Percentiles rank a stretch among this genome's conserved stretches.
Evolutionary conservation across 1,139 yeast species (phyloP).

Genomic region (Saccharomyces hybrid): DNA sequence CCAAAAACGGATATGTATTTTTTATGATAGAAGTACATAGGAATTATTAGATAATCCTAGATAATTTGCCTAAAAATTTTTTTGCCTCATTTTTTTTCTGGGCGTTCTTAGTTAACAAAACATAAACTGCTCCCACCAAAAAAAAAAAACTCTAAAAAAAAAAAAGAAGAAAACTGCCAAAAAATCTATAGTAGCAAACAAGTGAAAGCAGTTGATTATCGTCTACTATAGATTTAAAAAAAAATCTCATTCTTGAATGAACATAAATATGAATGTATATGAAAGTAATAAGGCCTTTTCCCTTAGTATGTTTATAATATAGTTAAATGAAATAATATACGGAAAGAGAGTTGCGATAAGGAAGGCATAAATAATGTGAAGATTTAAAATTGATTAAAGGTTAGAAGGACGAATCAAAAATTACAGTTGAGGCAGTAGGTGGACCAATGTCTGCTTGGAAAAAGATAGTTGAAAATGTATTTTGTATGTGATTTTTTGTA

Average conservation of each 20-base stretch:
- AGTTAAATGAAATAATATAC: not conserved
- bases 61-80: slow-evolving; percentile 24
- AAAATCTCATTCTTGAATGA: not conserved
- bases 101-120: slow-evolving; percentile 42
- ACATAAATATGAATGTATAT: not conserved
- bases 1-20: not conserved
- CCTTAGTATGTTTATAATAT: not conserved
- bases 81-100: slow-evolving; percentile 50
- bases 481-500: not conserved
- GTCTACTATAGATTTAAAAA: not conserved
- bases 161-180: not conserved
- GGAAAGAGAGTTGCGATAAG: not conserved
- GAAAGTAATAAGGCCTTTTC: not conserved
- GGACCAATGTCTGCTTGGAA: not conserved
- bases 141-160: too few species aligned
- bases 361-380: not conserved
- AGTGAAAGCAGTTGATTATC: not conserved
- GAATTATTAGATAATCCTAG: too few species aligned
- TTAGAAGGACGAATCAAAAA: not conserved
- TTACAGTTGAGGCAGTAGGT: not conserved
- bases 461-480: not conserved
- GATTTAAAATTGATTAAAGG: not conserved
- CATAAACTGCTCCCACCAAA: not conserved
- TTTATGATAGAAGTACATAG: not conserved
- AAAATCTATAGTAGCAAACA: not conserved